Evolutionary conservation across 345 rosid species (phyloP), one percentile per base, ranked within the genome.

Genomic region (Eucalyptus marginata): DNA sequence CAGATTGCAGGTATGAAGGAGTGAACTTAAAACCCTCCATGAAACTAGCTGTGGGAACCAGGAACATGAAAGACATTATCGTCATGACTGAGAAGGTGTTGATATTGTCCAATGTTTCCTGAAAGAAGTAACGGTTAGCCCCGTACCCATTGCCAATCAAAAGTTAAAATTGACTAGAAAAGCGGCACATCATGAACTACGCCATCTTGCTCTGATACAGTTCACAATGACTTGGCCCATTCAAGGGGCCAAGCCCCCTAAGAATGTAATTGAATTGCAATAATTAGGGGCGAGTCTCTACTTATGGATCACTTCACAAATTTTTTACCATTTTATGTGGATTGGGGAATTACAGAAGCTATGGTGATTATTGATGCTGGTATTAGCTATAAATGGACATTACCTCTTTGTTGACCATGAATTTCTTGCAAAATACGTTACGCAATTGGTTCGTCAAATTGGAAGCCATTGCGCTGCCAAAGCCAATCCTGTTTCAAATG

Each of bases 401-500:
- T 87, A 95, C 94, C 96, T 95, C 96, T 93, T 93, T 89, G 22
- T 92, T 92, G 59, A 92, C 91, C 99, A 97, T 95, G 87, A 95
- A 89, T 64, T 93, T 97, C 88, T 97, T 97, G 93, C 99, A 94
- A 29, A 96, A 93, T 87, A 97, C 95, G 89, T 96, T 96, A 64
- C 99, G 94, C 5, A 96, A 96, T 90, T 97, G 99, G 92, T 96
- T 97, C 1, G 98, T 96, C 86, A 96, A 92, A 90, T 97, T 97
- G 87, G 99, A 97, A 50, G 99, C 98, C 99, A 97, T 96, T 62
- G 99, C 98, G 83, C 95, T 94, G 85, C 92, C 92, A 94, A 97
- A 97, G 85, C 99, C 99, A 89, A 87, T 92, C 98, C 98, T 96
- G 94, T 84, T 88, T 50, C n/a, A 88, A 43, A 83, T 44, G 20